Conservation (phyloP, 352 stramenopile species). For the Halophytophthora polymorphica region DNA sequence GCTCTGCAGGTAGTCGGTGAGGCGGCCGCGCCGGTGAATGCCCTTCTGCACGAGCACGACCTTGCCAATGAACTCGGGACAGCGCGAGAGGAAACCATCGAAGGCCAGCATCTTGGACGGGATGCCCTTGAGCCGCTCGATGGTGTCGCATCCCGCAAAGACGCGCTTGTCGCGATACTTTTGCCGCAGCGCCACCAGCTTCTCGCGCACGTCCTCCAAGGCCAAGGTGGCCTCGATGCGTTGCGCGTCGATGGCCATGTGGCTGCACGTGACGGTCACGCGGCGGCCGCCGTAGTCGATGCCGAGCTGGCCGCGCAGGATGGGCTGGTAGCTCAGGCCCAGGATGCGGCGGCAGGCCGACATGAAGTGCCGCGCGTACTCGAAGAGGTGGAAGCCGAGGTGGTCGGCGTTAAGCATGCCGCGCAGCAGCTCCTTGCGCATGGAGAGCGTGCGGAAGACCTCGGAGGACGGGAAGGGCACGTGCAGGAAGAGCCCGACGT, state of each 20-base stretch:
- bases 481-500: conserved; percentile 97
- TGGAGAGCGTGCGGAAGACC: conserved; percentile 96
- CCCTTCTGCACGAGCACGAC: conserved; percentile 83
- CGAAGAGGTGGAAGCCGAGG: conserved; percentile 93
- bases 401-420: conserved; percentile 91
- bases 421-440: conserved; percentile 87
- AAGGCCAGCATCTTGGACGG: conserved; percentile 96
- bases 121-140: conserved; percentile 96
- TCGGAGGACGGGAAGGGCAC: conserved; percentile 98
- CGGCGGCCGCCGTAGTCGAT: conserved; percentile 95
- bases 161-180: conserved; percentile 78
- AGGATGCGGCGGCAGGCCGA: conserved; percentile 91
- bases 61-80: conserved; percentile 79
- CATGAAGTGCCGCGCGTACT: conserved; percentile 92
- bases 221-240: conserved; percentile 55
- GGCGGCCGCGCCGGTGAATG: conserved; percentile 77
- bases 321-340: conserved; percentile 91
- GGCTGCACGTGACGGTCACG: conserved; percentile 94
- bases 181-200: conserved; percentile 53
- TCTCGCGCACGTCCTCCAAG: conserved; percentile 39
- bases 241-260: conserved; percentile 76
- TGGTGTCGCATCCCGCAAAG: conserved; percentile 90
- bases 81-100: conserved; percentile 89
- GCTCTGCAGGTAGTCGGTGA: conserved; percentile 93
- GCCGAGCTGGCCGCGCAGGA: conserved; percentile 87